Evolutionary conservation across 768 basidiomycete species (phyloP), one percentile per base, ranked within the genome.

Genomic region (Tricholoma sp.): DNA sequence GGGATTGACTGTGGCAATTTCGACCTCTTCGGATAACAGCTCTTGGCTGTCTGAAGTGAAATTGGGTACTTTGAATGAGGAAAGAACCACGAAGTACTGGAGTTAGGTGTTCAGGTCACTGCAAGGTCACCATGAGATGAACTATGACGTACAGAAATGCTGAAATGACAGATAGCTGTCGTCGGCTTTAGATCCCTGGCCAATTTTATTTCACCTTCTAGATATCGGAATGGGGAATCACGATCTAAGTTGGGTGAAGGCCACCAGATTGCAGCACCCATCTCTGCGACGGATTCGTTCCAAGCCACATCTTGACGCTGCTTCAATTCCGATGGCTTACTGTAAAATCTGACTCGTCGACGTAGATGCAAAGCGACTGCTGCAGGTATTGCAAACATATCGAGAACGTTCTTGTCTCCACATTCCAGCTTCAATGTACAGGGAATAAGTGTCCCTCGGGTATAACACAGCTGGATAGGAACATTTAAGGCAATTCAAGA

Each of bases 171-270:
- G 61, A 82, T 75, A 51, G 75, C 70, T 37, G 77, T 76, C 11
- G 80, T 72, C 18, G 81, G 79, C 45, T 76, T 64, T 20, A 83
- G 68, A 55, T 80, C 78, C 63, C 80, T 81, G 9, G 76, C 63
- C 1, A 83, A 68, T 28, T 70, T 72, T 41, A 83, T 79, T 63
- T 83, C 80, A 6, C 81, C 81, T 61, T 81, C 78, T 18, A 82
- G 68, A 56, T 74, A 69, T 18, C 80, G 76, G 18, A 66, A 66
- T 29, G 68, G 66, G 2, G 70, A 54, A 36, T 68, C 66, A 51
- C 61, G 68, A 4, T 63, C 55, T 31, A 62, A 59, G 13, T 70
- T 69, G 10, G 66, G 57, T 4, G 74, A 73, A 5, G 77, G 74
- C 80, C 81, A 81, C 78, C 78, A 80, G 4, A 70, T 70, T 31